Percentiles rank a stretch among this genome's conserved stretches.
These are phyloP conservation scores for Peronospora farinosa DNA, from an alignment of 352 stramenopile genomes.

Conservation along the genomic window DNA sequence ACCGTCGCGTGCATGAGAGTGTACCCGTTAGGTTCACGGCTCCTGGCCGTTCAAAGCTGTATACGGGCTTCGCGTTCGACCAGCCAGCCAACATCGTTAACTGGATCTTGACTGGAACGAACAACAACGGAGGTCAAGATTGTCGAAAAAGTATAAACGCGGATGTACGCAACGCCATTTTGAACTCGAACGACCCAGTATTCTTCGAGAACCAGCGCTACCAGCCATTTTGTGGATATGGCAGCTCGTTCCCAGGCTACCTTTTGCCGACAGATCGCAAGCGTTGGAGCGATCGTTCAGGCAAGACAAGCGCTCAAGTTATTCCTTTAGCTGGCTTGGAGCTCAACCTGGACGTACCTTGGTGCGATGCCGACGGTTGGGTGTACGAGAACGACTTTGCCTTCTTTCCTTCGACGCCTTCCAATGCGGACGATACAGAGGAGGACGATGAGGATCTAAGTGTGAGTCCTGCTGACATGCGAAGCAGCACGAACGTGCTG, in stretches of 20 bases:
- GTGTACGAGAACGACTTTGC: slow-evolving; percentile 83
- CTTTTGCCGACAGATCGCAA: slow-evolving; percentile 72
- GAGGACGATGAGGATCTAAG: slow-evolving; percentile 20
- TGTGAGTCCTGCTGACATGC: slow-evolving; percentile 7
- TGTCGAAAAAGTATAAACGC: slow-evolving; percentile 55
- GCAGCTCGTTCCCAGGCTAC: slow-evolving; percentile 75
- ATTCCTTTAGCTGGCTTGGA: slow-evolving; percentile 66
- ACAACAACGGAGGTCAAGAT: slow-evolving; percentile 32
- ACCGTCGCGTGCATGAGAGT: slow-evolving; percentile 56
- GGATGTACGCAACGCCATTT: slow-evolving; percentile 56
- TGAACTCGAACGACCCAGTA: slow-evolving; percentile 66
- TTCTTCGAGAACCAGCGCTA: slow-evolving; percentile 86
- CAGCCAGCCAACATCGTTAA: slow-evolving; percentile 69
- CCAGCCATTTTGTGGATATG: slow-evolving; percentile 79
- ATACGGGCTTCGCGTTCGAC: slow-evolving; percentile 83
- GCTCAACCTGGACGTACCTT: slow-evolving; percentile 49
- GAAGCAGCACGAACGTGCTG: slow-evolving; percentile 18
- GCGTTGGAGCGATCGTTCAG: slow-evolving; percentile 79
- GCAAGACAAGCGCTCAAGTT: slow-evolving; percentile 60
- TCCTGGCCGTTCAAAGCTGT: slow-evolving; percentile 36
- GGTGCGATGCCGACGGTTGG: slow-evolving; percentile 75
- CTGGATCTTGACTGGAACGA: slow-evolving; percentile 56
- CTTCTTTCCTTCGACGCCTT: slow-evolving; percentile 56
- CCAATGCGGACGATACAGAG: slow-evolving; percentile 19
- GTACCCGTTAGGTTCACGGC: slow-evolving; percentile 40